Percentiles rank a stretch among this genome's conserved stretches.
Conservation (phyloP, 2,329 filamentous ascomycete species). For the Diaporthe vexans region DNA sequence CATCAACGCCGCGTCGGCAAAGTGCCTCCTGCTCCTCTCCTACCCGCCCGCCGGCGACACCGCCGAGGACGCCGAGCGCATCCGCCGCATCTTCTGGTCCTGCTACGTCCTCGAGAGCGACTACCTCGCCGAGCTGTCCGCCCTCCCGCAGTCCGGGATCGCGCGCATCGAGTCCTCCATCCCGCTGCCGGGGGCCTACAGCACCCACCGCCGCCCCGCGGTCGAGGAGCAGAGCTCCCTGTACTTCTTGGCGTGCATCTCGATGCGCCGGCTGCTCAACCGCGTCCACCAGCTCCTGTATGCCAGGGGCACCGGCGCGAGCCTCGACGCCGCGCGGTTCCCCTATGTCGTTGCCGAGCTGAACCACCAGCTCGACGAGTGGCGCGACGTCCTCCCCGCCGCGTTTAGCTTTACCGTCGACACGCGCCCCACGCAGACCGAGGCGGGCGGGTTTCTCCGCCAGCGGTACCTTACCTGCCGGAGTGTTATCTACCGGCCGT, state of each 20-base stretch:
- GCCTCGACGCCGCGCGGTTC: constrained; percentile 60
- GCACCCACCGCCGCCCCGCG: constrained; percentile 56
- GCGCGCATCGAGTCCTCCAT: constrained; percentile 65
- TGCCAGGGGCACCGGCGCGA: constrained; percentile 56
- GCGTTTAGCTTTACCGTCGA: constrained; percentile 58
- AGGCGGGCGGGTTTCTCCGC: constrained; percentile 62
- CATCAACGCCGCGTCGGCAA: constrained; percentile 62
- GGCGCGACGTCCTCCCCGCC: constrained; percentile 61
- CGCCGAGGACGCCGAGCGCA: constrained; percentile 60
- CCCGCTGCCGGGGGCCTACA: constrained; percentile 61
- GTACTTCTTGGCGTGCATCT: constrained; percentile 68
- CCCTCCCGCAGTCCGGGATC: constrained; percentile 64
- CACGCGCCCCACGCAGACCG: constrained; percentile 50
- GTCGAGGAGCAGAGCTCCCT: constrained; percentile 63
- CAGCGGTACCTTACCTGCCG: constrained; percentile 66
- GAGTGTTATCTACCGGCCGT: constrained; percentile 67
- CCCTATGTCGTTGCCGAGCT: constrained; percentile 63
- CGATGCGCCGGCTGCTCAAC: constrained; percentile 63
- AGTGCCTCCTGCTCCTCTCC: constrained; percentile 63
- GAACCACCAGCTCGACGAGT: constrained; percentile 63
- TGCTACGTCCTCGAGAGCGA: constrained; percentile 69
- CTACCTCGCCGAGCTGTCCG: constrained; percentile 66
- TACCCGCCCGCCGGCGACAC: constrained; percentile 55
- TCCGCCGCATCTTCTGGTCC: constrained; percentile 67
- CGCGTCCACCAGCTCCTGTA: constrained; percentile 65